Evolutionary conservation across 164 flowering plant species (phyloP).

Genomic region (Vitis labrusca): DNA sequence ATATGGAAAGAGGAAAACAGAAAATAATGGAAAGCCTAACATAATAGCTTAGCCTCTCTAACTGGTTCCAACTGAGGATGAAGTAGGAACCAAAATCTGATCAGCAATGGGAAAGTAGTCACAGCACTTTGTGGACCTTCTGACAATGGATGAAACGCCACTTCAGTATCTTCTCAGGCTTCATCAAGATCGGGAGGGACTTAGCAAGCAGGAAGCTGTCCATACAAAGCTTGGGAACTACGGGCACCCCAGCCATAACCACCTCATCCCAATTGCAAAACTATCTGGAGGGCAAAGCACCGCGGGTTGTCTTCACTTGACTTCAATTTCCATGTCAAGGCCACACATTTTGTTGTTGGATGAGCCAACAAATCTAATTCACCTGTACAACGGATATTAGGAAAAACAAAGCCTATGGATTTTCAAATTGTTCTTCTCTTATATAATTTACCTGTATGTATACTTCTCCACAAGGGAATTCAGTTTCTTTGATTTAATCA

Average conservation of each 20-base stretch:
- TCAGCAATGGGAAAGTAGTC: conserved; percentile 72
- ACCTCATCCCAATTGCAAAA: conserved; percentile 77
- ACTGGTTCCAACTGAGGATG: conserved; percentile 58
- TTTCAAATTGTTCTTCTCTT: too few relatives aligned
- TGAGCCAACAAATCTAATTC: conserved; percentile 56
- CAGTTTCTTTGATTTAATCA: too few relatives aligned
- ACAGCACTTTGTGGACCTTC: conserved; percentile 77
- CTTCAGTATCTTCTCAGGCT: conserved; percentile 81
- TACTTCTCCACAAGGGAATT: too few relatives aligned
- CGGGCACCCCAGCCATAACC: conserved; percentile 83
- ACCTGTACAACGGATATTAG: too few relatives aligned
- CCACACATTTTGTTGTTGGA: conserved; percentile 70
- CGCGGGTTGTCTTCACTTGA: conserved; percentile 71
- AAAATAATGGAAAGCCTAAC: too few relatives aligned
- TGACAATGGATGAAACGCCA: conserved; percentile 81
- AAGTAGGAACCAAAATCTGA: conserved; percentile 78
- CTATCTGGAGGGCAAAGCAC: conserved; percentile 78
- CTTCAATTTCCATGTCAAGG: conserved; percentile 66
- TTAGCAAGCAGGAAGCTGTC: conserved; percentile 83
- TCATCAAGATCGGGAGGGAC: conserved; percentile 81
- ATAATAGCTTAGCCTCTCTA: too few relatives aligned
- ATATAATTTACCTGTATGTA: too few relatives aligned
- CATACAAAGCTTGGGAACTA: conserved; percentile 82
- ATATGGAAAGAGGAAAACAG: too few relatives aligned
- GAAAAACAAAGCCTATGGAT: too few relatives aligned